A percentile compares a stretch with the other conserved stretches of the same genome.
These are phyloP conservation scores for Avena insularis DNA, from an alignment of 176 grass and related monocot species.

Conservation along the genomic window DNA sequence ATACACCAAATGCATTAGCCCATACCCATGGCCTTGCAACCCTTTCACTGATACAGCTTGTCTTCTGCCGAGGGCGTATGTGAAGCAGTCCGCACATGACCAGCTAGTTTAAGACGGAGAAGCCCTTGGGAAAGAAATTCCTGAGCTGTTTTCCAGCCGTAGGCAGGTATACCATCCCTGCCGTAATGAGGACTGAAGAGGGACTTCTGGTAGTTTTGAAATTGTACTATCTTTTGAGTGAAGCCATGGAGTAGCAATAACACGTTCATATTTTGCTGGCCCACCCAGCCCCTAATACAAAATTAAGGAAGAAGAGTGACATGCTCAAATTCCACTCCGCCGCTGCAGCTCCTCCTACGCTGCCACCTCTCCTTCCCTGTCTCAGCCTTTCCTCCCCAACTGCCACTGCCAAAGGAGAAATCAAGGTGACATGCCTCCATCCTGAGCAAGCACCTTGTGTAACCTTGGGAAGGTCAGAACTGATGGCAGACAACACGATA, in stretches of 20 bases:
- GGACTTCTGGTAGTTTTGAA: not conserved
- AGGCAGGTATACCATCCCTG: not conserved
- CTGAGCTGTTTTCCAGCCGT: not conserved
- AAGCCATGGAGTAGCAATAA: not conserved
- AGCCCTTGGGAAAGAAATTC: not conserved
- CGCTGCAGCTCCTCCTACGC: not conserved
- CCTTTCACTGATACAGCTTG: not conserved
- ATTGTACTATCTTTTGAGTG: not conserved
- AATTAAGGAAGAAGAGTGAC: not conserved
- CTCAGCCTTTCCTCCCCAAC: not conserved
- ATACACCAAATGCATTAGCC: not conserved
- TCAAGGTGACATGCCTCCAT: not conserved
- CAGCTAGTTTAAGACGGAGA: not conserved
- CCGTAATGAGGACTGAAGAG: not conserved
- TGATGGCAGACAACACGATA: not conserved
- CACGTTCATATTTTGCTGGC: not conserved
- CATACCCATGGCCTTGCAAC: not conserved
- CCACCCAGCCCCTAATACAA: not conserved
- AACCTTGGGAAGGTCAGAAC: slow-evolving; percentile 1
- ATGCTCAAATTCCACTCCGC: not conserved
- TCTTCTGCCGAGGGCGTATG: not conserved
- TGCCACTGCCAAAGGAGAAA: not conserved
- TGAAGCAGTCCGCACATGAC: not conserved
- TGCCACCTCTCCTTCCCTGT: not conserved
- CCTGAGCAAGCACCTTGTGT: not conserved